phyloP scores from a whole-genome alignment of 108 stramenopile species.

The Aurantiochytrium sp. region DNA sequence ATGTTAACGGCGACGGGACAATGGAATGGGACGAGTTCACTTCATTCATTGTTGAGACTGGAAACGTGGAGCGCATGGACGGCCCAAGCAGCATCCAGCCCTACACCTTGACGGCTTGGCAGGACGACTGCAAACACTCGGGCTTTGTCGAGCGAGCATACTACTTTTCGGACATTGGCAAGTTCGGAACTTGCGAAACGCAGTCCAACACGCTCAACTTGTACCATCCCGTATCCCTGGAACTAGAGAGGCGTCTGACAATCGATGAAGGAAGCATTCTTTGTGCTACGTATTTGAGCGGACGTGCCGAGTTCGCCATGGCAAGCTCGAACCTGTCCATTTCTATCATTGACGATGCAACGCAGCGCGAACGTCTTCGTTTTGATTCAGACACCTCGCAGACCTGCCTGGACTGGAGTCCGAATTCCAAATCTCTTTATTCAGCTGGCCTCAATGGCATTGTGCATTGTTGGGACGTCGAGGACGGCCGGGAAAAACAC shows the following conservation, averaged over 20 bases:
- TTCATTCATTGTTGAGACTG: constrained; percentile 34
- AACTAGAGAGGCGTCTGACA: not conserved
- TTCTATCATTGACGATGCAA: not conserved
- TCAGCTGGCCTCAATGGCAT: not conserved
- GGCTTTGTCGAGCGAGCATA: not conserved
- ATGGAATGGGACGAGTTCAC: constrained; percentile 49
- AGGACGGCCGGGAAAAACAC: not conserved
- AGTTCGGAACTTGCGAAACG: not conserved
- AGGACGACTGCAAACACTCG: not conserved
- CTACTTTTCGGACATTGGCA: not conserved
- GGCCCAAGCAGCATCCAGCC: not conserved
- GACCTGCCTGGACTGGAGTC: not conserved
- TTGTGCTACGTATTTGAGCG: not conserved
- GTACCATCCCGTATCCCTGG: not conserved
- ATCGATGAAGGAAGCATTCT: not conserved
- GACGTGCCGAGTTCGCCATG: not conserved
- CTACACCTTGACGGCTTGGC: not conserved
- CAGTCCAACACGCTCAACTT: not conserved
- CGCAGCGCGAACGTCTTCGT: not conserved
- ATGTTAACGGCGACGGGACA: constrained; percentile 38
- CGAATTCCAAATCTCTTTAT: not conserved
- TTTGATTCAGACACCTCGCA: not conserved
- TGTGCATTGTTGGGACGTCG: not conserved
- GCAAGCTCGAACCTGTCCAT: not conserved
- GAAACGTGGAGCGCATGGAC: not conserved